phyloP scores from a whole-genome alignment of 495 filamentous ascomycete species.

The Delitschia confertaspora region DNA sequence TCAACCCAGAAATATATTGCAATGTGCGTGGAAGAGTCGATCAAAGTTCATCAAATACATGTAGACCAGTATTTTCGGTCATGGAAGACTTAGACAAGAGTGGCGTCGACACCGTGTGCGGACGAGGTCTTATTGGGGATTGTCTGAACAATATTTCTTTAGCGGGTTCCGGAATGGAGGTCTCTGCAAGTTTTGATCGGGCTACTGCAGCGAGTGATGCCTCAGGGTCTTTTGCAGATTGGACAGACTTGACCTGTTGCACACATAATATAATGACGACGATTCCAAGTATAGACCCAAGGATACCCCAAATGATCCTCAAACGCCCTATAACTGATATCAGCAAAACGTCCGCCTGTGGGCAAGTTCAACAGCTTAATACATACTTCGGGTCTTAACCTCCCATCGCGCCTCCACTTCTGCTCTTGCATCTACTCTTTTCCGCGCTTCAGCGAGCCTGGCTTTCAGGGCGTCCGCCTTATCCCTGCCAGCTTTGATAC shows the following conservation, averaged over 20 bases:
- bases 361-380: not conserved
- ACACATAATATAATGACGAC: constrained; percentile 14
- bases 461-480: constrained; percentile 56
- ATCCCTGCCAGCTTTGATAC: constrained; percentile 54
- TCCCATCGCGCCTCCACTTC: constrained; percentile 64
- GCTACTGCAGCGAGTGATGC: not conserved
- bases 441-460: constrained; percentile 55
- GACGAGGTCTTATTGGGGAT: not conserved
- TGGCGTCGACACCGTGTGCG: not conserved
- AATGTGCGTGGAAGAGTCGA: no score
- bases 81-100: not conserved
- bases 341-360: no score
- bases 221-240: not conserved
- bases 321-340: constrained; percentile 16
- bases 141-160: constrained; percentile 18
- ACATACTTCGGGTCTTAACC: constrained; percentile 46
- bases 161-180: constrained; percentile 17
- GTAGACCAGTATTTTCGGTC: constrained; percentile 16
- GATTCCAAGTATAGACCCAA: constrained; percentile 9
- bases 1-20: no score
- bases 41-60: constrained; percentile 24
- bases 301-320: constrained; percentile 21
- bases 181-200: constrained; percentile 5
- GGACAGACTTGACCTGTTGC: constrained; percentile 11
- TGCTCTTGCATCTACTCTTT: constrained; percentile 63